Conservation (phyloP, 495 filamentous ascomycete genomes). For the Staphylotrichum longicolle region DNA sequence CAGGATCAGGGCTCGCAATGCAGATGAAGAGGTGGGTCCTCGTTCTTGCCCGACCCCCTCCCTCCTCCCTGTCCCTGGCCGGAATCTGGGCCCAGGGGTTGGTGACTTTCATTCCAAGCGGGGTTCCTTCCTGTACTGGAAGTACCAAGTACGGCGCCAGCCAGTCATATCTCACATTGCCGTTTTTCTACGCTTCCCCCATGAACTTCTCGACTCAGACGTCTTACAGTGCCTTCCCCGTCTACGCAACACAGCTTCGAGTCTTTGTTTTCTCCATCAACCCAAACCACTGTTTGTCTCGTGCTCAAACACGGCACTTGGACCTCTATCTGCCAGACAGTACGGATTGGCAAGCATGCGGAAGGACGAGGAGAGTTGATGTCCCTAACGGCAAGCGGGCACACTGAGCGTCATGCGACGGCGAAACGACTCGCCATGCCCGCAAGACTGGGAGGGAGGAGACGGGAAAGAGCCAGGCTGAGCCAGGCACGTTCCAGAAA, state of each 20-base stretch:
- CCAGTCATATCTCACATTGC: not conserved
- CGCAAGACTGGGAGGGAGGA: not conserved
- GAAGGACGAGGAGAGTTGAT: too few relatives aligned
- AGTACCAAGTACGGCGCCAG: not conserved
- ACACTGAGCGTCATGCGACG: not conserved
- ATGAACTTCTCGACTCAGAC: not conserved
- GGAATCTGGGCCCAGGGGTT: too few relatives aligned
- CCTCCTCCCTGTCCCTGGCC: not conserved
- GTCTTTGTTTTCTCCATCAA: not conserved
- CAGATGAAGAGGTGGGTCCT: slow-evolving; percentile 14
- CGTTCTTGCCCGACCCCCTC: not conserved
- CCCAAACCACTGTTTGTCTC: not conserved
- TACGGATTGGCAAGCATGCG: too few relatives aligned
- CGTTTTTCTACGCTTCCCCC: not conserved
- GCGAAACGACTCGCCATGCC: slow-evolving; percentile 7
- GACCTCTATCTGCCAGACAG: too few relatives aligned
- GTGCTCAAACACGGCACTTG: not conserved
- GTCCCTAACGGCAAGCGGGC: not conserved
- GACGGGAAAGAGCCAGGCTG: too few relatives aligned
- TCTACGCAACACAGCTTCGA: too few relatives aligned
- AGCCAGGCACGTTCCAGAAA: not conserved
- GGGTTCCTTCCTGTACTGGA: not conserved
- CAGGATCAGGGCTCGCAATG: slow-evolving; percentile 13
- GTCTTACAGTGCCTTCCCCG: not conserved
- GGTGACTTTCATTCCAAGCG: slow-evolving; percentile 8